Conservation (phyloP, 2,329 filamentous ascomycete genomes). For the Zymoseptoria ardabiliae region DNA sequence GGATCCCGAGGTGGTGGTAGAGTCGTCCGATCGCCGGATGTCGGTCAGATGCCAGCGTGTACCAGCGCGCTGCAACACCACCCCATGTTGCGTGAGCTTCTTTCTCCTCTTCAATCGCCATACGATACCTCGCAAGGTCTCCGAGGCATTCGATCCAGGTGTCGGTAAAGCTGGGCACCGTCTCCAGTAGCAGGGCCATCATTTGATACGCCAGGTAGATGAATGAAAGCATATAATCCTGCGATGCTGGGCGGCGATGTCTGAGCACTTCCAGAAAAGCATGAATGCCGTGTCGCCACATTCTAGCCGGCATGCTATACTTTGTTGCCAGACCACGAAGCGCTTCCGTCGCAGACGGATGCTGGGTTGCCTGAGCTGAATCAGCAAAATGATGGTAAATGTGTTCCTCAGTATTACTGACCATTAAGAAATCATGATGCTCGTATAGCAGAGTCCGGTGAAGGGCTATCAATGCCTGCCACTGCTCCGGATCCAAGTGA, state of each 20-base stretch:
- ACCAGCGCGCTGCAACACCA: conserved; percentile 74
- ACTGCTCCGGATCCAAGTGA: conserved; percentile 57
- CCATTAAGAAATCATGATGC: conserved; percentile 56
- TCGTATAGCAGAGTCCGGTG: conserved; percentile 57
- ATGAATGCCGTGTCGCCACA: conserved; percentile 89
- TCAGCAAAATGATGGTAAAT: background rate
- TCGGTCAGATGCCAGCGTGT: conserved; percentile 70
- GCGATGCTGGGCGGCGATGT: conserved; percentile 63
- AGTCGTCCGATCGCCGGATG: conserved; percentile 68
- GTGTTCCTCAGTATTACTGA: conserved; percentile 1
- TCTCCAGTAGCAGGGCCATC: conserved; percentile 81
- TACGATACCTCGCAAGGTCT: conserved; percentile 75
- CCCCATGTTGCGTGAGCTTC: conserved; percentile 67
- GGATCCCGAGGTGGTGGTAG: conserved; percentile 80
- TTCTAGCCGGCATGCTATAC: conserved; percentile 83
- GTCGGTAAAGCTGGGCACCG: conserved; percentile 71
- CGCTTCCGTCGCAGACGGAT: conserved; percentile 65
- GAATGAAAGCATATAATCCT: conserved; percentile 86
- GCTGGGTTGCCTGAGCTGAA: conserved; percentile 57
- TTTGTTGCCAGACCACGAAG: conserved; percentile 65
- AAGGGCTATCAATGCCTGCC: conserved; percentile 74
- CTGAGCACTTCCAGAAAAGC: conserved; percentile 46
- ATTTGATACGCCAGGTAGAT: conserved; percentile 86
- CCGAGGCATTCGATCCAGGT: conserved; percentile 94
- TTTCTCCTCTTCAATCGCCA: conserved; percentile 85